A percentile compares a stretch with the other conserved stretches of the same genome.
These are phyloP conservation scores for Fusarium lyarnte DNA, from an alignment of 2,329 filamentous ascomycete species.

Conservation along the genomic window DNA sequence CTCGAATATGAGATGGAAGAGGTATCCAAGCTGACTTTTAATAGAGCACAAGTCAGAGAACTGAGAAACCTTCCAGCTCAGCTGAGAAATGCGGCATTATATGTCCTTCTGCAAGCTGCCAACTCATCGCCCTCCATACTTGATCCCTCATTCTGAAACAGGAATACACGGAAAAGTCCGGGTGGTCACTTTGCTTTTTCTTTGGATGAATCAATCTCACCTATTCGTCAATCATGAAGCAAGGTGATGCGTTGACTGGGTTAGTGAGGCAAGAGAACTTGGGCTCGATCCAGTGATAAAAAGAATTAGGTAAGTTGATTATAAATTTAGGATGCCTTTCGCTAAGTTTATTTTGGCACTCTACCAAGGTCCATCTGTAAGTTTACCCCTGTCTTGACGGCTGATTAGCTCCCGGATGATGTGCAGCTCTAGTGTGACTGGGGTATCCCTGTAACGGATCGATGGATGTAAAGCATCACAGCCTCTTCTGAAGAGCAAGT, in stretches of 20 bases:
- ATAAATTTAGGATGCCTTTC: too few species aligned
- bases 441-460: neutral
- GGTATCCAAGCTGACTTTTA: neutral
- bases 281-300: too few species aligned
- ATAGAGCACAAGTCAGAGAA: neutral
- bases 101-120: neutral
- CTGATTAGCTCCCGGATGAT: conserved; percentile 13
- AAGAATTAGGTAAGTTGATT: too few species aligned
- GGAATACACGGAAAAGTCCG: neutral
- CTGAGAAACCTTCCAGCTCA: neutral
- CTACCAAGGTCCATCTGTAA: neutral
- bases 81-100: conserved; percentile 1
- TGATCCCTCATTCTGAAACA: neutral
- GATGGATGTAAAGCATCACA: neutral
- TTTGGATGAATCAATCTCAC: neutral
- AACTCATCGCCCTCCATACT: neutral
- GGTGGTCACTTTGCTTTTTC: conserved; percentile 6
- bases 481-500: neutral
- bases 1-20: neutral
- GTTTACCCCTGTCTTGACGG: neutral
- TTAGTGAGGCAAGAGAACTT: too few species aligned
- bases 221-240: neutral
- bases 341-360: too few species aligned
- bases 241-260: neutral
- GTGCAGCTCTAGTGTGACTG: conserved; percentile 5